Base-by-base conservation (phyloP, 345 rosid species). In the Eucalyptus erythrocorys region DNA sequence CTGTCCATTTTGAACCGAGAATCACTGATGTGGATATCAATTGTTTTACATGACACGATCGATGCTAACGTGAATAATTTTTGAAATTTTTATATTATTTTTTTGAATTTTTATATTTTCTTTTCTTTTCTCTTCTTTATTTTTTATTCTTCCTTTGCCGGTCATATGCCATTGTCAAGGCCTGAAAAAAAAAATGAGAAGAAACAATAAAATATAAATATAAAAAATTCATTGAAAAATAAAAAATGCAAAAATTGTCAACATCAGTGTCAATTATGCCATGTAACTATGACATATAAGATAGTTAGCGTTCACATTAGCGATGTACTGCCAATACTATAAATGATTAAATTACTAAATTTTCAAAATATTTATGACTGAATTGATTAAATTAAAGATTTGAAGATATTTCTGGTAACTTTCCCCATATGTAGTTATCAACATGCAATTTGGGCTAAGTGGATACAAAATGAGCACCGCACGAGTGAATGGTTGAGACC, bases 21-120 rank as follows among this genome's bases (percentile, higher is more conserved):
- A 13, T 61, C 1, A 27, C 2, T 59, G 0, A 27, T 30, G 34
- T 59, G 14, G 34, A 59, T 59, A 13, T 30, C 32, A 13, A 1
- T 0, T 1, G 1, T 27, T 30, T 6, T 13, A 59, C 1, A 4
- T 12, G 0, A 0, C 0, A 0, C 13, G 1, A 57, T 26, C 7
- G 1, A 0, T 27, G 0, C 0, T 5, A 1, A 61, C 0, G 4
- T 61, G 1, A 6, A 61, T 0, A 30, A 61, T 61, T 61, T 61
- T 61, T 61, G 8, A 12, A 61, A 5, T 11, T 59, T 57, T 50
- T 49, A 49, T 49, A 6, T 15, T 49, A 13, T 48, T 48, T 55
- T 22, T 22, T 55, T 27, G 2, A 12, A 27, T 27, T 59, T 27
- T 59, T 59, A 27, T 59, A 10, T 61, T 61, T 61, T 30, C 16